Evolutionary conservation across 2,329 filamentous ascomycete genomes (phyloP).

Genomic region (Cercospora janseana): DNA sequence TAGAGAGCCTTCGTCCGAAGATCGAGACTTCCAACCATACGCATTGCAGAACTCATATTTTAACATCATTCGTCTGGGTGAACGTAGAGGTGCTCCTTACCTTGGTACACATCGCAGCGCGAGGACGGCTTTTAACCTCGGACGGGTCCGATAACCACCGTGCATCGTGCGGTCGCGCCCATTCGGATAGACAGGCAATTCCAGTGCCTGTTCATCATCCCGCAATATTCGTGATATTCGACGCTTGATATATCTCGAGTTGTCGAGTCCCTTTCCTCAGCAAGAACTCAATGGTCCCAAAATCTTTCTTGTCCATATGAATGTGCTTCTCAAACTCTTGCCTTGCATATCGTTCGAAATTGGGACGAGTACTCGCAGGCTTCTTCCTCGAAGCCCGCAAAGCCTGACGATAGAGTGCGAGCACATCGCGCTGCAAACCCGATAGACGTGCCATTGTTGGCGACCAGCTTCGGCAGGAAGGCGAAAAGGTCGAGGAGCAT

Average conservation of each 20-base stretch:
- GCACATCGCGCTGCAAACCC: slow-evolving; percentile 85
- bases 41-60: slow-evolving; percentile 52
- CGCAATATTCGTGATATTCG: slow-evolving; percentile 73
- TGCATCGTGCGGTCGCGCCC: background rate
- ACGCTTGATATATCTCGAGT: slow-evolving; percentile 75
- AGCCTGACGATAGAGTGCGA: slow-evolving; percentile 82
- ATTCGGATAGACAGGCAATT: background rate
- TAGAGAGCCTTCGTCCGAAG: slow-evolving; percentile 26
- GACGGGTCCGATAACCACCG: background rate
- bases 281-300: slow-evolving; percentile 79
- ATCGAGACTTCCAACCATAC: slow-evolving; percentile 36
- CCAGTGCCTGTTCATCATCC: slow-evolving; percentile 20
- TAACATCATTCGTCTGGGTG: slow-evolving; percentile 41
- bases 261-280: slow-evolving; percentile 78
- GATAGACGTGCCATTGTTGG: slow-evolving; percentile 59
- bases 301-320: slow-evolving; percentile 75
- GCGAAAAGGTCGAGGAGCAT: background rate
- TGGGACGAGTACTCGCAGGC: slow-evolving; percentile 49
- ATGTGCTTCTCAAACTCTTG: slow-evolving; percentile 73
- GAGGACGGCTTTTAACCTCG: too few relatives aligned
- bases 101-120: background rate
- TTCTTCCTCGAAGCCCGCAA: slow-evolving; percentile 79
- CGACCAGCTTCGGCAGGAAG: background rate
- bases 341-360: slow-evolving; percentile 37
- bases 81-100: background rate